Evolutionary conservation across 306 rosid species (phyloP).

Genomic region (Morella rubra): DNA sequence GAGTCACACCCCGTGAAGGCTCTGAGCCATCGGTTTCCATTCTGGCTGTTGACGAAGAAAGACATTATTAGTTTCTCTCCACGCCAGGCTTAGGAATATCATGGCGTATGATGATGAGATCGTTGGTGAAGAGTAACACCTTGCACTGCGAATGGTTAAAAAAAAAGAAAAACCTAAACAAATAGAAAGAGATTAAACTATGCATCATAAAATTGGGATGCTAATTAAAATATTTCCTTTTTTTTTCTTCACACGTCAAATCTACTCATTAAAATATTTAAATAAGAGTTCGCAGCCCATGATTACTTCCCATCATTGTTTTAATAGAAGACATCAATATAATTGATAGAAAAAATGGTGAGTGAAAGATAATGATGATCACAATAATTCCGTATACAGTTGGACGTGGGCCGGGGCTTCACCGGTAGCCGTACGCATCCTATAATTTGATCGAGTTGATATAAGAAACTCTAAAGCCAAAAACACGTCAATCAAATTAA

Average conservation of each 20-base stretch:
- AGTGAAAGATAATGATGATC: neutral
- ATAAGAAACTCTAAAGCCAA: too few relatives aligned
- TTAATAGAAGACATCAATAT: neutral
- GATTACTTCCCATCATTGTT: neutral
- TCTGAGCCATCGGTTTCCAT: neutral
- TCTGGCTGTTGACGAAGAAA: neutral
- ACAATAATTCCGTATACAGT: neutral
- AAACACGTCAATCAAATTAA: too few relatives aligned
- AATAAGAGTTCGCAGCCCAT: neutral
- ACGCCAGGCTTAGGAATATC: too few relatives aligned
- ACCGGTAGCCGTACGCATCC: neutral
- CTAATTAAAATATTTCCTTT: neutral
- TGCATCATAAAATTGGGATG: too few relatives aligned
- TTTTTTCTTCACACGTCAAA: neutral
- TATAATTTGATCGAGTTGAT: neutral
- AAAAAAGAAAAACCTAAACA: too few relatives aligned
- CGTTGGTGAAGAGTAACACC: too few relatives aligned
- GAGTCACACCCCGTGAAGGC: neutral
- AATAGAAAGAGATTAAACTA: too few relatives aligned
- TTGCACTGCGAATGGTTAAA: too few relatives aligned
- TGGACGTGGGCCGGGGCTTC: neutral
- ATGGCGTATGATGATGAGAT: too few relatives aligned
- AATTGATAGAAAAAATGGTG: neutral
- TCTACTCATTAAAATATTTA: neutral
- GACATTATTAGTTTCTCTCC: too few relatives aligned